Evolutionary conservation across 805 yeast genomes (phyloP).

Genomic region (Nakazawaea molendinolei): DNA sequence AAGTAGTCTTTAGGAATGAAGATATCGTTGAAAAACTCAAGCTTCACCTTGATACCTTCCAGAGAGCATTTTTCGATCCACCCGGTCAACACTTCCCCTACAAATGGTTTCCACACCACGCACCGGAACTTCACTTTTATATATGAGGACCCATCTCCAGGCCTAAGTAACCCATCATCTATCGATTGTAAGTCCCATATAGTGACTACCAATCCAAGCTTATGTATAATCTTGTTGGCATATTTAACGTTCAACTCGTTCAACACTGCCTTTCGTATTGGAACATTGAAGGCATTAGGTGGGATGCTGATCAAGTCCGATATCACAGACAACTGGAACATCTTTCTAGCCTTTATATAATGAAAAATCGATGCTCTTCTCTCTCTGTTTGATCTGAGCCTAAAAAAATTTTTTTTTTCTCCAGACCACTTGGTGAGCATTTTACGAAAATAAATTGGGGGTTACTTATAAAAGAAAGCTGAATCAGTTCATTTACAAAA

Average conservation of each 20-base stretch:
- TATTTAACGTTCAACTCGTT: constrained; percentile 81
- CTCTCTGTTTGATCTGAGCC: too few species aligned
- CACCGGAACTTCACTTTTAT: constrained; percentile 70
- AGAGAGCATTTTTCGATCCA: constrained; percentile 86
- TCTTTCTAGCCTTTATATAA: constrained; percentile 19
- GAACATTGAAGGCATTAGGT: constrained; percentile 73
- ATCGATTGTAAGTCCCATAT: constrained; percentile 79
- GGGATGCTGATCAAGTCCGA: constrained; percentile 84
- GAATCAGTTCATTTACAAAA: neutral
- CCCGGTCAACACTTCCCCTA: constrained; percentile 89
- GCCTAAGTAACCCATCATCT: constrained; percentile 83
- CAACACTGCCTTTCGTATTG: constrained; percentile 64
- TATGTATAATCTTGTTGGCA: constrained; percentile 78
- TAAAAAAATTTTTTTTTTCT: neutral
- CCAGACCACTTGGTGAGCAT: neutral
- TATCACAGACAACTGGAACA: constrained; percentile 81
- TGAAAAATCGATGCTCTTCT: neutral
- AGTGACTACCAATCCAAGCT: constrained; percentile 77
- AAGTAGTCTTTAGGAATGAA: constrained; percentile 79
- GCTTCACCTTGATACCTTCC: constrained; percentile 78
- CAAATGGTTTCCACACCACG: constrained; percentile 86
- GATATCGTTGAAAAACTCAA: constrained; percentile 89
- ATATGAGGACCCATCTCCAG: constrained; percentile 91
- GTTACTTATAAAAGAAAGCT: too few species aligned
- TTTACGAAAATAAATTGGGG: too few species aligned